Evolutionary conservation across 2,329 filamentous ascomycete species (phyloP), one percentile per base, ranked within the genome.

Genomic region (Alternaria rosae): DNA sequence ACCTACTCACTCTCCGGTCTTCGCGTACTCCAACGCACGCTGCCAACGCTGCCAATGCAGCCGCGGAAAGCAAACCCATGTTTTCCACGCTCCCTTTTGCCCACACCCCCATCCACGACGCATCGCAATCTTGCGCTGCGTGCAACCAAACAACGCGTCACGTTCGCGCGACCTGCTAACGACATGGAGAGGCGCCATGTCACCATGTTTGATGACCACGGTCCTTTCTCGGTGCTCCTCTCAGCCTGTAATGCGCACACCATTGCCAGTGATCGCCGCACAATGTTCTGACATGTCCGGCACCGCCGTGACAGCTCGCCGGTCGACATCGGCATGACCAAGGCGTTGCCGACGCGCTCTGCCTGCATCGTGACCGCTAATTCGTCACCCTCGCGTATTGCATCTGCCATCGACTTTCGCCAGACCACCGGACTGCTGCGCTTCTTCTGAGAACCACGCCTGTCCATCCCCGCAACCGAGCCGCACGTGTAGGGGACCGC

Each of bases 271-370:
- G 35, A 58, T 58, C 41, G 41, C n/a, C 45, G 38, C 47, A 44
- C 20, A 38, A 6, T 43, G n/a, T 57, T 57, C 28, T 61, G 45
- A 52, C 47, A 50, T 57, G 54, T 47, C 38, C 41, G 44, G 26
- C 32, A 54, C 35, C 47, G 54, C 47, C 20, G 23, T 47, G 38
- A 42, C 45, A 48, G 35, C 51, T 25, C 51, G 51, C 54, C 64
- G 62, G 60, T 62, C 26, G 51, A 61, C 55, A 62, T 69, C 67
- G 68, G 63, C 68, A 61, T 38, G 65, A n/a, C 51, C 42, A 59
- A 59, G 35, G 35, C 35, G 35, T 38, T 42, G 5, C 51, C 51
- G 51, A 55, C 43, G 51, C 43, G 35, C 47, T 35, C 17, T 15
- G 41, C 42, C 38, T 48, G 53, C 45, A 42, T 32, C 7, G 26